A percentile compares a stretch with the other conserved stretches of the same genome.
These are phyloP conservation scores for Starmerella etchellsii DNA, from an alignment of 805 yeast genomes.

Conservation along the genomic window DNA sequence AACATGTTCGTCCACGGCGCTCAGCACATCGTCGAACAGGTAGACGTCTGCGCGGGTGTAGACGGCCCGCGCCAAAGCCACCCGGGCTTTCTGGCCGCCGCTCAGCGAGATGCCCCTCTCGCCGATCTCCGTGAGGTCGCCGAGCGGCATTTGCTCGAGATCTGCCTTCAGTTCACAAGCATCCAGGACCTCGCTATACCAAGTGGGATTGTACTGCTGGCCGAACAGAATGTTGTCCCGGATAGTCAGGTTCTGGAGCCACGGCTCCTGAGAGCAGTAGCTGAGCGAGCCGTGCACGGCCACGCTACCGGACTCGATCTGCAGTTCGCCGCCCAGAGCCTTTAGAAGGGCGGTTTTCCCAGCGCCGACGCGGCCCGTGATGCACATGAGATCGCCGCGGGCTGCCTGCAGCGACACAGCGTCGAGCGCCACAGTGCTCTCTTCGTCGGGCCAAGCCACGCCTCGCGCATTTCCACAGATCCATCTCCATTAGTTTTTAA, in stretches of 20 bases:
- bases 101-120: slow-evolving; percentile 92
- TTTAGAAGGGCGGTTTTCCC: slow-evolving; percentile 80
- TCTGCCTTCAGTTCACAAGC: slow-evolving; percentile 78
- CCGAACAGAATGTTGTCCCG: slow-evolving; percentile 72
- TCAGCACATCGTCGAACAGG: slow-evolving; percentile 76
- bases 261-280: slow-evolving; percentile 76
- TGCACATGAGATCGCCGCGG: slow-evolving; percentile 70
- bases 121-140: slow-evolving; percentile 81
- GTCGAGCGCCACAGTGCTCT: slow-evolving; percentile 39
- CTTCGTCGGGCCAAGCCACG: slow-evolving; percentile 2
- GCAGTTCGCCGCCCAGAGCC: slow-evolving; percentile 65
- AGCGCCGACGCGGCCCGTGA: slow-evolving; percentile 80
- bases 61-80: slow-evolving; percentile 84
- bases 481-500: not conserved
- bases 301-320: slow-evolving; percentile 56
- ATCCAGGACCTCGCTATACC: slow-evolving; percentile 39
- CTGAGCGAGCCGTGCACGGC: slow-evolving; percentile 59
- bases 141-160: slow-evolving; percentile 60
- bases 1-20: slow-evolving; percentile 93
- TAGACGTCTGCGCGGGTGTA: slow-evolving; percentile 85
- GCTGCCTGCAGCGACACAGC: slow-evolving; percentile 49
- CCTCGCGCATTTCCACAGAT: slow-evolving; percentile 1
- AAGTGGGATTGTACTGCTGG: slow-evolving; percentile 59
- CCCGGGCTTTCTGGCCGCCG: slow-evolving; percentile 91
- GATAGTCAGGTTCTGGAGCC: slow-evolving; percentile 87